Conservation (phyloP, 176 grass and related monocot species). For the Pharus latifolius region DNA sequence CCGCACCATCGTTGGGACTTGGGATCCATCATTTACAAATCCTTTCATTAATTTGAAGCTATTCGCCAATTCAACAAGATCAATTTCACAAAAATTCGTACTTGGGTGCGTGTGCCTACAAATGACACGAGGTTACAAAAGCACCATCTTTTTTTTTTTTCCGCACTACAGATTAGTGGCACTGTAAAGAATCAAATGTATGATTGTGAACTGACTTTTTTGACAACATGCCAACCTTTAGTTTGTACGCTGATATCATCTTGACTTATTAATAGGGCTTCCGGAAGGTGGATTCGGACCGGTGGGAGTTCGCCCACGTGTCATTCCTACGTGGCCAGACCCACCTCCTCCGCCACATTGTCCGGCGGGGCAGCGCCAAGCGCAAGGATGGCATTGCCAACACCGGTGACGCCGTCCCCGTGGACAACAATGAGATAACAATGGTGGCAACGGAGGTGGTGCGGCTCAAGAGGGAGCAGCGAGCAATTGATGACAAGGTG, state of each 20-base stretch:
- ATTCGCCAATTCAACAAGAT: neutral
- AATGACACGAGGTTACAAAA: too few relatives aligned
- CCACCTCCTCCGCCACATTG: slow-evolving; percentile 50
- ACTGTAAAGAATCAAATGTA: too few relatives aligned
- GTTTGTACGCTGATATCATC: neutral
- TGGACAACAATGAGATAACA: slow-evolving; percentile 10
- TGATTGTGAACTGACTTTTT: too few relatives aligned
- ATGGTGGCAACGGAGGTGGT: slow-evolving; percentile 70
- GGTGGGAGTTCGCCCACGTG: slow-evolving; percentile 72
- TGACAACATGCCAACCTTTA: neutral
- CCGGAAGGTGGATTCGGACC: slow-evolving; percentile 71
- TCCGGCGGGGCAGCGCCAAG: slow-evolving; percentile 36
- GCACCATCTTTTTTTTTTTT: too few relatives aligned
- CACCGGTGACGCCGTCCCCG: neutral
- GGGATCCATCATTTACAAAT: neutral
- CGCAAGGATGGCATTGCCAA: slow-evolving; percentile 8
- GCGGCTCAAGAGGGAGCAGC: slow-evolving; percentile 67
- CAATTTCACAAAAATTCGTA: too few relatives aligned
- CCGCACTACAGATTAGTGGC: too few relatives aligned
- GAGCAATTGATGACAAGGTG: slow-evolving; percentile 45
- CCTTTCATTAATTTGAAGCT: neutral
- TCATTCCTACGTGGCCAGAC: slow-evolving; percentile 65
- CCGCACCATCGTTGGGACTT: too few relatives aligned
- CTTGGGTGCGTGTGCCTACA: too few relatives aligned
- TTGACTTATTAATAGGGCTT: slow-evolving; percentile 36